Base-by-base conservation (phyloP, 768 basidiomycete genomes). In the Lyophyllum atratum region DNA sequence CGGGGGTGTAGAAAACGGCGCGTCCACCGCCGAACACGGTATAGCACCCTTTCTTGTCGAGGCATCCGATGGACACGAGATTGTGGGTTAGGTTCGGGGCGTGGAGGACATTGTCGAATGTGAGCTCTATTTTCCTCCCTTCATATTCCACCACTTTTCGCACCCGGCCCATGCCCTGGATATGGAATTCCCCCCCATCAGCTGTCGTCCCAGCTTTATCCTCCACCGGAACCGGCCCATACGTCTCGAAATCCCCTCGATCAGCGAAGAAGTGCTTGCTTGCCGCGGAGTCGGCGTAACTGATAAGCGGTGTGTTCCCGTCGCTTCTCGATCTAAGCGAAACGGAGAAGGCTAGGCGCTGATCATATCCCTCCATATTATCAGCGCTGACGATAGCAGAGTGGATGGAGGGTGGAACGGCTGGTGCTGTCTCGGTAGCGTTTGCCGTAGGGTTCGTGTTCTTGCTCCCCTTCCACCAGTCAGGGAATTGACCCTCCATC, bases 1-100 rank as follows among this genome's bases (percentile, higher is more conserved):
- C 10, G 12, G 33, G 49, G 21, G 14, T 21, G 21, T 37, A 25
- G 49, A 50, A 34, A 6, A 24, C 17, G 3, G 34, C 34, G 19
- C 49, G 14, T 1, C 31, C 31, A 7, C 49, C 21, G 22, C 31
- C 49, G 24, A 50, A 50, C 14, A 33, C 17, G 5, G 34, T 25
- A 12, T 31, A 34, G 14, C 49, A 33, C 12, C 49, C 49, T 7
- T 34, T 50, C 49, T 37, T 24, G 10, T 24, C 49, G 7, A 50
- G 21, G 33, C 33, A 50, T 24, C 53, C 44, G 21, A 59, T 55
- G 1, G 54, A 59, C 4, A 59, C 40, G 24, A 59, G 59, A 49
- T 59, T 59, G 33, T 47, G 46, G 3, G 31, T 17, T 8, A 59
- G 46, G 26, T 40, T 24, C 2, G 59, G 59, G 26, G 59, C 49